Evolutionary conservation across 2,329 filamentous ascomycete genomes (phyloP), one percentile per base, ranked within the genome.

Genomic region (Calonectria crousiana): DNA sequence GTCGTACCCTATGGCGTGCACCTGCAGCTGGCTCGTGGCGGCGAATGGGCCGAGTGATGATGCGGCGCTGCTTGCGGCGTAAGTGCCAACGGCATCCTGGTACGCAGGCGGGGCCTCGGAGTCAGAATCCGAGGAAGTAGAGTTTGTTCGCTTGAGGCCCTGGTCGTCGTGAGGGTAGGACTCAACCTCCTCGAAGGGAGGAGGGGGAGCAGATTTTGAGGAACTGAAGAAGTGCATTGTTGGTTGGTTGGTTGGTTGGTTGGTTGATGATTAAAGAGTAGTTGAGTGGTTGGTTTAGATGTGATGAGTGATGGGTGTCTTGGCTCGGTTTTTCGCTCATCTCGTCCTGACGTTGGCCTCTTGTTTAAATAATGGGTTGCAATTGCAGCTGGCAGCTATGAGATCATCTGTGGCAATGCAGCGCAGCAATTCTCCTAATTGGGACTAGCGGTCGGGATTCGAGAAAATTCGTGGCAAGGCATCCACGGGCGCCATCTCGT

Each of bases 1-100:
- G 66, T 56, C 51, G 32, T 68, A 68, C 9, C 66, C 66, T 16
- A 68, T 68, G n/a, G 66, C 66, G 23, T 68, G 66, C 26, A 68
- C 41, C 36, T 68, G 36, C 20, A 68, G 51, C 20, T 68, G 66
- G 30, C 36, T 68, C 0, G 66, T 68, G 16, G 66, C 34, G 30
- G 26, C 3, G 11, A 68, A 47, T 4, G 36, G 1, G 11, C 14
- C 47, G 11, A 51, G 20, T 18, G 51, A 32, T 23, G 51, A 23
- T 28, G 66, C 16, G 13, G 66, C 58, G 51, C 66, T 32, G 51
- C 66, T 56, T 16, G 36, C 66, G 26, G 51, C 6, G 36, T 58
- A 13, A 0, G 34, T 36, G 38, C n/a, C 11, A 16, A 53, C 47
- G 10, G 34, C 32, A 20, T 52, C 65, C 32, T 67, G 30, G 66